phyloP scores from a whole-genome alignment of 805 yeast species.

The Jamesozyma hellenica region DNA sequence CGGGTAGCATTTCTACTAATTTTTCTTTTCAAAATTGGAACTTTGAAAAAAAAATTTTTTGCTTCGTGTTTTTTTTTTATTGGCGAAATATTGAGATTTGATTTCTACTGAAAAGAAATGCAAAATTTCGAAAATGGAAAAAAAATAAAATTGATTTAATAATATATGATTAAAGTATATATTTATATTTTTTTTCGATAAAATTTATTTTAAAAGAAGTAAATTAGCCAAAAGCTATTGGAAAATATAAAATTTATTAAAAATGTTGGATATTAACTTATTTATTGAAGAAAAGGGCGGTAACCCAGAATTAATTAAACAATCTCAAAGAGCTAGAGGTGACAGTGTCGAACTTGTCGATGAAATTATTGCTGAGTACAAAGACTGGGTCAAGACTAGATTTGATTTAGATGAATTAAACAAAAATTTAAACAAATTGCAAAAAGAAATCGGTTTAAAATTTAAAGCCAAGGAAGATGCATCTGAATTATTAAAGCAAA shows the following conservation, averaged over 20 bases:
- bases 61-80: too few species aligned
- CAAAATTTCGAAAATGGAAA: too few species aligned
- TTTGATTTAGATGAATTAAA: conserved; percentile 85
- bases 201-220: too few species aligned
- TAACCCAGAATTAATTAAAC: conserved; percentile 77
- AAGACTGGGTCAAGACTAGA: conserved; percentile 82
- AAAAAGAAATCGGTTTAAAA: conserved; percentile 86
- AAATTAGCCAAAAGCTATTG: too few species aligned
- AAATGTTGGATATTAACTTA: conserved; percentile 84
- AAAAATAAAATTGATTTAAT: conserved; percentile 3
- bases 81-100: too few species aligned
- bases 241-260: neutral
- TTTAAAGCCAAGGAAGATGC: conserved; percentile 96
- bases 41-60: neutral
- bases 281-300: conserved; percentile 97
- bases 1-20: too few species aligned
- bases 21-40: neutral
- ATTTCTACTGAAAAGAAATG: too few species aligned
- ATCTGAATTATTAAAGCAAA: conserved; percentile 65
- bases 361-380: conserved; percentile 85
- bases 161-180: too few species aligned
- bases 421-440: conserved; percentile 79
- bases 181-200: too few species aligned
- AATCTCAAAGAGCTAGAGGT: conserved; percentile 89
- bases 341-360: conserved; percentile 91